phyloP scores from a whole-genome alignment of 176 grass and related monocot genomes.

The Cenchrus fungigraminus region DNA sequence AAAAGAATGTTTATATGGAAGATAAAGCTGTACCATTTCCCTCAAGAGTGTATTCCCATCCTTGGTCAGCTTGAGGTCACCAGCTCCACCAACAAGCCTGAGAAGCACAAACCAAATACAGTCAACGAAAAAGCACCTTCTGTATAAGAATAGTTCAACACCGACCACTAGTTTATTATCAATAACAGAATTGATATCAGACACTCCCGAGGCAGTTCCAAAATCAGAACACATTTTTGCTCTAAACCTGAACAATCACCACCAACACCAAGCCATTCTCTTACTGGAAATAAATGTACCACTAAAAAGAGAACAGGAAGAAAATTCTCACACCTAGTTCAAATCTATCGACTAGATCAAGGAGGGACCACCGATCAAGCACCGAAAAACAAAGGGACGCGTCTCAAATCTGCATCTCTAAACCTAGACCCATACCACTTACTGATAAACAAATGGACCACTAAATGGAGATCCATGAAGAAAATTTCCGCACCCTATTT shows the following conservation, averaged over 20 bases:
- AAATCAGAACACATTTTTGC: not conserved
- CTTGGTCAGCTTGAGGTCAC: slow-evolving; percentile 97
- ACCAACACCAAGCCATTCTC: not conserved
- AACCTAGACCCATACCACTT: not conserved
- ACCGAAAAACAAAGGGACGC: not conserved
- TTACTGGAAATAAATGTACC: not conserved
- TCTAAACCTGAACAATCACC: not conserved
- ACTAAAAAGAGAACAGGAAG: not conserved
- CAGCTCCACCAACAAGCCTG: slow-evolving; percentile 96
- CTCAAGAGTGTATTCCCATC: slow-evolving; percentile 96
- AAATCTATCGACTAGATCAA: slow-evolving; percentile 13
- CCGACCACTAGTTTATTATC: not conserved
- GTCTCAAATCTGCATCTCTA: slow-evolving; percentile 16
- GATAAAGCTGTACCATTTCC: slow-evolving; percentile 72
- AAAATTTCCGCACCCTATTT: not conserved
- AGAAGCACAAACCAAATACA: not conserved
- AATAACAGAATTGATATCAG: not conserved
- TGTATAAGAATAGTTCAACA: not conserved
- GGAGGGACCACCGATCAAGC: not conserved
- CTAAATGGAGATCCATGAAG: not conserved
- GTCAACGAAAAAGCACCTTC: not conserved
- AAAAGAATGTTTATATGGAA: not conserved
- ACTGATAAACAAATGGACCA: not conserved
- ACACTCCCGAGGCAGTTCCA: not conserved
- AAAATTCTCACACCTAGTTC: not conserved